Evolutionary conservation across 306 rosid species (phyloP), one percentile per base, ranked within the genome.

Genomic region (Dryas octopetala): DNA sequence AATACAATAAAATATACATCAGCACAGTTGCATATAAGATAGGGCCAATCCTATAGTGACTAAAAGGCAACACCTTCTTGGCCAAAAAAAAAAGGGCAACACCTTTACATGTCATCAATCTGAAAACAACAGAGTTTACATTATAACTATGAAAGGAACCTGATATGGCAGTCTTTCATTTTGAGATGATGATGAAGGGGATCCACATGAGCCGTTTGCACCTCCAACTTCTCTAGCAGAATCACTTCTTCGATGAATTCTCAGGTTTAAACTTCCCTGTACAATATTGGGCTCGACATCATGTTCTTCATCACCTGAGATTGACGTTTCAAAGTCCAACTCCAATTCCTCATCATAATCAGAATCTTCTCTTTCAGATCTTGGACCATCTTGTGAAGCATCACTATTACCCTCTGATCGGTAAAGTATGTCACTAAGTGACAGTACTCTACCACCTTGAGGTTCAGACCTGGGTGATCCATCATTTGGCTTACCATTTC

Each of bases 341-440:
- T 95, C 99, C 81, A 95, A 70, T 78, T 90, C 97, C 81, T 92
- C 99, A 19, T 92, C 98, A 44, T 88, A 88, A 82, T 95, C 99
- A 75, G 99, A 92, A 82, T 92, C 96, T 83, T 90, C 98, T 81
- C 96, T 88, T 40, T 95, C 99, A 45, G 96, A 95, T 84, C 92
- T 82, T 14, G 87, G 89, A 76, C 96, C 97, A 80, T 95, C 99
- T 84, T 86, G 95, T 16, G 97, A 90, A 79, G 76, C 86, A 79
- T 95, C 96, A 77, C 97, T 88, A 77, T 90, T 91, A 75, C 83
- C 97, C 81, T 89, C 97, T 16, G 91, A 77, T 9, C 83, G 97
- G 81, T 90, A 88, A 32, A 95, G 87, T 83, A 95, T 87, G 80
- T 95, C 97, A 81, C 96, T 92, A 66, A 92, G 85, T 70, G 96